These are phyloP conservation scores for Acer campestre DNA, from an alignment of 345 rosid genomes.

Conservation along the genomic window DNA sequence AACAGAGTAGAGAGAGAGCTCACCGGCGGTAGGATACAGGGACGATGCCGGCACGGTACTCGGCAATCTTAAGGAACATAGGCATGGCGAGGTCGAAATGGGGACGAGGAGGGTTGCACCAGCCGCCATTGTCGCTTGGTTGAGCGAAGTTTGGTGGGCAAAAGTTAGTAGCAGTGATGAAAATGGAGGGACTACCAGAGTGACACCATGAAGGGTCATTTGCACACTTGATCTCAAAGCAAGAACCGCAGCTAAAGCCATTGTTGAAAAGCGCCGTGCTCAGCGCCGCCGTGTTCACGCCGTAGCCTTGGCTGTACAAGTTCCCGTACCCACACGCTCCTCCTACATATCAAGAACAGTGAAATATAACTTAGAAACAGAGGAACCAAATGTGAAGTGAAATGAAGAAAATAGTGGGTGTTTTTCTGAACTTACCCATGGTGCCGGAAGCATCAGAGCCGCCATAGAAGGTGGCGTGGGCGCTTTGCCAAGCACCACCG, in stretches of 20 bases:
- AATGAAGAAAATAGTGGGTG: no score
- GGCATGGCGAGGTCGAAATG: slow-evolving; percentile 66
- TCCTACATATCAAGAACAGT: slow-evolving; percentile 17
- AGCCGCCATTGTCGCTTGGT: slow-evolving; percentile 53
- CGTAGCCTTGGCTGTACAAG: slow-evolving; percentile 58
- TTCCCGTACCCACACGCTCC: slow-evolving; percentile 64
- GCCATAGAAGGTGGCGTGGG: slow-evolving; percentile 83
- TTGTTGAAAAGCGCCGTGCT: slow-evolving; percentile 58
- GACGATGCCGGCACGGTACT: slow-evolving; percentile 61
- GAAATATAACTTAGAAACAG: background rate
- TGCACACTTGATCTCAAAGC: slow-evolving; percentile 55
- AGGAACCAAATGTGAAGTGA: background rate
- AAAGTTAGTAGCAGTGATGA: slow-evolving; percentile 54
- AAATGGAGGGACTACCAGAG: slow-evolving; percentile 46
- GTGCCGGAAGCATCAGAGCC: slow-evolving; percentile 75
- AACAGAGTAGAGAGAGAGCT: slow-evolving; percentile 7
- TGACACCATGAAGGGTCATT: slow-evolving; percentile 49
- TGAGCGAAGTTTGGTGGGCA: slow-evolving; percentile 55
- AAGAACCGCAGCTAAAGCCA: slow-evolving; percentile 53
- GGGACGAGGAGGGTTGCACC: slow-evolving; percentile 65
- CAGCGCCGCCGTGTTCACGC: slow-evolving; percentile 60
- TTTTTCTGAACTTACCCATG: slow-evolving; percentile 46
- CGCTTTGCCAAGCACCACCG: slow-evolving; percentile 53
- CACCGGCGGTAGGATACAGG: slow-evolving; percentile 53
- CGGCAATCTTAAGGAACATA: slow-evolving; percentile 58